These are phyloP conservation scores for Mycosphaerella arachidis DNA, from an alignment of 2,329 filamentous ascomycete genomes.

Conservation along the genomic window DNA sequence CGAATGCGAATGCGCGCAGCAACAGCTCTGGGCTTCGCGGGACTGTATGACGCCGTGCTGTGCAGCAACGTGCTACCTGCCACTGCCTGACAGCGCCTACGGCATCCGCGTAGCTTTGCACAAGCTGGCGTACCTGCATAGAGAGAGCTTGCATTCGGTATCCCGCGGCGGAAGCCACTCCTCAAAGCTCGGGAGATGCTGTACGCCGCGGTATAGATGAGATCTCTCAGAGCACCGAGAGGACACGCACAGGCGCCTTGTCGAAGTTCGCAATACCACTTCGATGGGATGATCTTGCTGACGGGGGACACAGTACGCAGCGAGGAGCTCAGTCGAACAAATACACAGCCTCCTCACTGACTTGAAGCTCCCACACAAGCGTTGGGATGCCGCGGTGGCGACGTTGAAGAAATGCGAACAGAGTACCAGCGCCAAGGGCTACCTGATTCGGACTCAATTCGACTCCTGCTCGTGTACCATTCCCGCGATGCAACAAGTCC, in stretches of 20 bases:
- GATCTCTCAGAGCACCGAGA: too few relatives aligned
- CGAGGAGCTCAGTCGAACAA: neutral
- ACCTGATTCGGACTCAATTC: too few relatives aligned
- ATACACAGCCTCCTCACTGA: too few relatives aligned
- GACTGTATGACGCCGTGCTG: neutral
- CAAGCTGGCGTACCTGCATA: neutral
- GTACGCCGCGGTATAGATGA: too few relatives aligned
- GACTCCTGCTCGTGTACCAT: too few relatives aligned
- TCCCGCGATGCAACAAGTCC: too few relatives aligned
- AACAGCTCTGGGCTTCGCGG: neutral
- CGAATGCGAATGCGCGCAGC: neutral
- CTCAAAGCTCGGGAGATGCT: neutral
- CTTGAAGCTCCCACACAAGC: neutral
- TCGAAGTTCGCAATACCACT: neutral
- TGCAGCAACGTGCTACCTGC: neutral
- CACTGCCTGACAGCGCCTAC: neutral
- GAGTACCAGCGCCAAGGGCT: too few relatives aligned
- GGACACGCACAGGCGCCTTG: too few relatives aligned
- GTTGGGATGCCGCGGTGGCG: too few relatives aligned
- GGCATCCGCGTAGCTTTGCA: neutral
- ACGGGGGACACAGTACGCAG: neutral
- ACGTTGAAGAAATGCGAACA: too few relatives aligned
- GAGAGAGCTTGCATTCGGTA: neutral
- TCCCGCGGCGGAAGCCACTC: neutral
- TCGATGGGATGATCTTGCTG: neutral